A percentile compares a stretch with the other conserved stretches of the same genome.
Evolutionary conservation across 1,284 basidiomycete genomes (phyloP).

Genomic region (Tremellales sp.): DNA sequence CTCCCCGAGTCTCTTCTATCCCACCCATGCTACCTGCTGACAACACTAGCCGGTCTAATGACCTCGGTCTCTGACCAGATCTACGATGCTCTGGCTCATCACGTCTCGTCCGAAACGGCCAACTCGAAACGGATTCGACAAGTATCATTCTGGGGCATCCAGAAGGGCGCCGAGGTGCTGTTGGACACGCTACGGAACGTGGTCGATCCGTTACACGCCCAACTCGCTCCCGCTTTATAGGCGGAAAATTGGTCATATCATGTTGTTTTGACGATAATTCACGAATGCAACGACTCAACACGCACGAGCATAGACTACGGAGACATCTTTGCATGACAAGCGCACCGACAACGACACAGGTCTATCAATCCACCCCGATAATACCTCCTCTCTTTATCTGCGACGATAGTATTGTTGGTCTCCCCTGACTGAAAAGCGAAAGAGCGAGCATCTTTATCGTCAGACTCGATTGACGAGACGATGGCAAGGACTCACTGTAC

Average conservation of each 20-base stretch:
- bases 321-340: too few species aligned
- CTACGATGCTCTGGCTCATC: conserved; percentile 85
- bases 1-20: conserved; percentile 49
- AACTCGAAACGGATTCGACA: conserved; percentile 81
- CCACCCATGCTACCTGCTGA: not conserved
- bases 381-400: too few species aligned
- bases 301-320: too few species aligned
- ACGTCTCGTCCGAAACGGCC: conserved; percentile 74
- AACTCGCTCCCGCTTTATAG: conserved; percentile 7
- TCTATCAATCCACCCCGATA: too few species aligned
- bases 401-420: too few species aligned
- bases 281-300: too few species aligned
- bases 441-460: too few species aligned
- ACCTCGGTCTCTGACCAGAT: conserved; percentile 51
- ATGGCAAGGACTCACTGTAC: too few species aligned
- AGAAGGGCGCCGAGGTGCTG: conserved; percentile 65
- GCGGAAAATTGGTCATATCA: not conserved
- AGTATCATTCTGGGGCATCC: conserved; percentile 76
- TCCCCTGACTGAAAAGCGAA: too few species aligned
- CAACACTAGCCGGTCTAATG: conserved; percentile 41
- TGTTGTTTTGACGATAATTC: not conserved
- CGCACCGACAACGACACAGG: too few species aligned
- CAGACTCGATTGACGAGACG: too few species aligned
- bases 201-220: conserved; percentile 49
- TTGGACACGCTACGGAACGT: conserved; percentile 59